These are phyloP conservation scores for Reutealis trisperma DNA, from an alignment of 345 rosid genomes.

Conservation along the genomic window DNA sequence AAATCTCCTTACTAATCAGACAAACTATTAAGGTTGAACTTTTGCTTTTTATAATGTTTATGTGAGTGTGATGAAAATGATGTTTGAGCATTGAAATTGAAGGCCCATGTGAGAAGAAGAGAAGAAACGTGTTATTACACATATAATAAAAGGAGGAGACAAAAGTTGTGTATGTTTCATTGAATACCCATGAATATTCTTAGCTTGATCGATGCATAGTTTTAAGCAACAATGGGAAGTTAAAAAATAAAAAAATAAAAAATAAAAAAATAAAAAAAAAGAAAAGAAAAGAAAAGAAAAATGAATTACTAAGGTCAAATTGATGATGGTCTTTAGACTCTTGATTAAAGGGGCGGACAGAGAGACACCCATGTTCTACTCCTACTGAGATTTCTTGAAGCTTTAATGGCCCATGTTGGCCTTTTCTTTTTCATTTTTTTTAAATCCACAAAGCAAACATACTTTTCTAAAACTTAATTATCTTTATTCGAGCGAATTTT, in stretches of 20 bases:
- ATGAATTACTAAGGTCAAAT: slow-evolving; percentile 26
- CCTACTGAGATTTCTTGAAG: slow-evolving; percentile 18
- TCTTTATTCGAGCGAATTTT: slow-evolving; percentile 13
- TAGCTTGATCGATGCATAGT: not conserved
- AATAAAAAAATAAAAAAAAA: too few relatives aligned
- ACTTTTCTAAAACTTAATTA: slow-evolving; percentile 21
- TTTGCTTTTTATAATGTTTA: not conserved
- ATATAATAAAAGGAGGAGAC: not conserved
- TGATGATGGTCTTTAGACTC: slow-evolving; percentile 17
- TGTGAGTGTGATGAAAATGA: slow-evolving; percentile 2
- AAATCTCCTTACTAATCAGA: too few relatives aligned
- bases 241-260: not conserved
- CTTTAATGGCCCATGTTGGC: slow-evolving; percentile 38
- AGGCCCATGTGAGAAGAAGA: not conserved
- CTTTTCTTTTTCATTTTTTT: slow-evolving; percentile 7
- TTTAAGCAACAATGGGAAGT: slow-evolving; percentile 10
- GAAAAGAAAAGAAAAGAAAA: too few relatives aligned
- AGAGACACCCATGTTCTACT: slow-evolving; percentile 37
- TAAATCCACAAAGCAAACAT: slow-evolving; percentile 32
- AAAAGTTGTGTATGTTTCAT: not conserved
- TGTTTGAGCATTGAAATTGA: slow-evolving; percentile 2
- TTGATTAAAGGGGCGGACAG: slow-evolving; percentile 36
- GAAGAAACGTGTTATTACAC: not conserved
- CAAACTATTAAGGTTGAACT: too few relatives aligned
- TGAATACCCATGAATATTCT: not conserved